Evolutionary conservation across 257 asterid genomes (phyloP), one percentile per base, ranked within the genome.

Genomic region (Nicotiana tabacum): DNA sequence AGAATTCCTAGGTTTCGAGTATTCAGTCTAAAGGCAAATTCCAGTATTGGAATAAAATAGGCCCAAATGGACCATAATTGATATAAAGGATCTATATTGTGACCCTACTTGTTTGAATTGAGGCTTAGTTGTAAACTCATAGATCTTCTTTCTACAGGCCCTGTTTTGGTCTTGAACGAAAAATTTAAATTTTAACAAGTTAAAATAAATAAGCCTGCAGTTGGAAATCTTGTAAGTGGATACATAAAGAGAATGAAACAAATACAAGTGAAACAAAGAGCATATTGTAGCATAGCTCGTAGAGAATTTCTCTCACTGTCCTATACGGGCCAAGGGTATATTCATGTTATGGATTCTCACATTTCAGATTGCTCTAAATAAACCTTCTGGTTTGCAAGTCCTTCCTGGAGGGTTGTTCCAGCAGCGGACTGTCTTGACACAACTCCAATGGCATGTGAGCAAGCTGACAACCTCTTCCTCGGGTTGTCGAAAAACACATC

Each of bases 391-490:
- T 70, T 91, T 94, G 77, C 99, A 96, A 94, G 99, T 96, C 82
- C 90, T 96, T 58, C 95, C 99, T 81, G 98, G 99, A 90, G 98
- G 98, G 82, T 87, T 91, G 81, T 96, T 94, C 87, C 99, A 96
- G 92, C 98, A 94, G 87, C 95, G 99, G 85, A 91, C 99, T 77
- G 93, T 94, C 78, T 88, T 96, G 93, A 90, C 93, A 16, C 98
- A 93, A 88, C 97, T 96, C 84, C 97, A 93, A 84, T 85, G 91
- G 91, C 91, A 68, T 84, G 93, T 88, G 77, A 21, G 70, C 82
- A 89, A 84, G 77, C 77, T 21, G 76, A 77, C 64, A 76, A 51
- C 86, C 79, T 81, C 84, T 60, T 83, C 83, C 72, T 85, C 89
- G 82, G 91, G 88, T 78, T 77, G 60, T 83, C 90, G 87, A 82